Evolutionary conservation across 1,284 basidiomycete species (phyloP).

Genomic region (Salmacisia buchloeana): DNA sequence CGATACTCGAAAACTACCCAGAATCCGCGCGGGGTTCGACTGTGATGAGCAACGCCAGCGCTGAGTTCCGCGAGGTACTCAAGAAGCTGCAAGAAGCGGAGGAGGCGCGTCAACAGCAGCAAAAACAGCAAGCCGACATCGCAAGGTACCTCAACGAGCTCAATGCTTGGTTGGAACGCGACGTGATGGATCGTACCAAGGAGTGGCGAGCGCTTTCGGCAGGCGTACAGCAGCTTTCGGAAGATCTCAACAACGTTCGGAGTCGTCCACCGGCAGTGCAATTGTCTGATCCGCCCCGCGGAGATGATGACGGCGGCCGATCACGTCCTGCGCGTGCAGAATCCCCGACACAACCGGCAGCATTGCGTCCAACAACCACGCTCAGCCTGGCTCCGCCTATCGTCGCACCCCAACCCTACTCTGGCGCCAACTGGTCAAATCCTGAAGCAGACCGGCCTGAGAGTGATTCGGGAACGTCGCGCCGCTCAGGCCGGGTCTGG

Average conservation of each 20-base stretch:
- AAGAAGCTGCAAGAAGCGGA: constrained; percentile 34
- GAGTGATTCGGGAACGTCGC: background rate
- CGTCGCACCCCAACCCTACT: background rate
- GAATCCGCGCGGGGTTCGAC: background rate
- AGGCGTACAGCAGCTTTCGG: constrained; percentile 33
- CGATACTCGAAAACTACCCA: constrained; percentile 7
- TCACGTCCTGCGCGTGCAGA: constrained; percentile 3
- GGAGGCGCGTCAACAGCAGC: constrained; percentile 28
- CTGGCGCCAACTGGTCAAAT: constrained; percentile 5
- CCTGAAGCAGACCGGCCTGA: constrained; percentile 1
- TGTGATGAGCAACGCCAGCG: constrained; percentile 5
- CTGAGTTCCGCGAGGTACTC: constrained; percentile 28
- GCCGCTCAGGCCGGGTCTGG: constrained; percentile 4
- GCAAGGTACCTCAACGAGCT: constrained; percentile 44
- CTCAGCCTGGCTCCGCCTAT: constrained; percentile 2
- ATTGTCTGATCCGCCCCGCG: background rate
- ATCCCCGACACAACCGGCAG: background rate
- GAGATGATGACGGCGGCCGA: background rate
- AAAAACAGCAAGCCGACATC: constrained; percentile 38
- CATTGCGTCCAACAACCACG: background rate
- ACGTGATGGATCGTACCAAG: constrained; percentile 36
- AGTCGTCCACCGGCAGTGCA: background rate
- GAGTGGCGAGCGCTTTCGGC: constrained; percentile 34
- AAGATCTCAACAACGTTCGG: constrained; percentile 20
- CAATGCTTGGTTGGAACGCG: constrained; percentile 38